Base-by-base conservation (phyloP, 305 asterid species). In the Salvia sclarea region DNA sequence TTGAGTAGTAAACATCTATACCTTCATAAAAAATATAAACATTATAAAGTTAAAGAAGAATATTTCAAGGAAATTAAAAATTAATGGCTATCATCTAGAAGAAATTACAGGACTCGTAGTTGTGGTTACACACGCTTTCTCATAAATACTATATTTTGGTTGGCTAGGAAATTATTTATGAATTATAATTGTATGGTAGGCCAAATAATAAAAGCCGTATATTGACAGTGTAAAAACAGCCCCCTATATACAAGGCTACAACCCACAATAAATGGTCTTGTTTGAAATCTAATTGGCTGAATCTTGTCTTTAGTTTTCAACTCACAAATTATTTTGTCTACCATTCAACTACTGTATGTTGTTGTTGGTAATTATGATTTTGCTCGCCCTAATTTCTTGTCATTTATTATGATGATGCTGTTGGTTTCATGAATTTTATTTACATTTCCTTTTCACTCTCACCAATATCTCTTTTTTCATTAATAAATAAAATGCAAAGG, bases 241-340 rank as follows among this genome's bases (percentile, higher is more conserved):
- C 11, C 4, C 28, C 8, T 13, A 57, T 31, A 52, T 0, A 61
- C 73, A 60, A n/a, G n/a, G n/a, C 66, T 47, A 69, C 64, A 53
- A 16, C 38, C 38, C 13, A 21, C 64, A 71, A 70, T 38, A 20
- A 40, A 63, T 22, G 4, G 55, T 18, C 4, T 5, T 31, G 61
- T 72, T 60, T 41, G 9, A 62, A 75, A 22, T 56, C 13, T 38
- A 43, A 69, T 69, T 64, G 79, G 71, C 18, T 20, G 43, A 50
- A 50, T 9, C 58, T 20, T 13, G 31, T 48, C 31, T 40, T 28
- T 41, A 67, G 59, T 14, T 13, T 72, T 57, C 66, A 68, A 61
- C 69, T 30, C 62, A 48, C 33, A 49, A 14, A 77, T 77, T 63
- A 64, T 73, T 77, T 35, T 65, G 80, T 73, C 69, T 35, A 14